These are phyloP conservation scores for Microdochium bolleyi DNA, from an alignment of 2,329 filamentous ascomycete genomes.

Conservation along the genomic window DNA sequence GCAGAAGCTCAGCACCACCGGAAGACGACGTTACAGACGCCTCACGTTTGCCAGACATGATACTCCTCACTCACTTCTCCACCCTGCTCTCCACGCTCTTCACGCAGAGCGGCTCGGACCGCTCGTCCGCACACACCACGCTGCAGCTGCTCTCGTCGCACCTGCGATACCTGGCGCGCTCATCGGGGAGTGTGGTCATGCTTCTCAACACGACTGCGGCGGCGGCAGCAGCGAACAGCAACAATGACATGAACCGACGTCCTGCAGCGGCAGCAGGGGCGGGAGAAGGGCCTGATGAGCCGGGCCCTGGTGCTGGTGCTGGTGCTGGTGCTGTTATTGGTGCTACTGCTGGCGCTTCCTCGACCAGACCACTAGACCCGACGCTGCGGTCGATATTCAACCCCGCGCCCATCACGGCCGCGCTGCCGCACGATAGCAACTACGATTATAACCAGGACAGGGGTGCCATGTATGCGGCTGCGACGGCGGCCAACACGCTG, in stretches of 20 bases:
- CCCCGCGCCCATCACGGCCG: constrained; percentile 15
- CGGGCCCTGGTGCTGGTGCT: too few relatives aligned
- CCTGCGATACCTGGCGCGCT: constrained; percentile 36
- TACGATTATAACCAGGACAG: too few relatives aligned
- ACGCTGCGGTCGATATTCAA: constrained; percentile 44
- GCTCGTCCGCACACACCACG: constrained; percentile 35
- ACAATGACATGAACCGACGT: neutral
- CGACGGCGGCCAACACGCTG: constrained; percentile 9
- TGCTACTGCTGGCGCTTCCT: neutral
- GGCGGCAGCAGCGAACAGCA: too few relatives aligned
- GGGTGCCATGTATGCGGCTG: constrained; percentile 1
- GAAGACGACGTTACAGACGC: neutral
- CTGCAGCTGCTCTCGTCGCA: constrained; percentile 39
- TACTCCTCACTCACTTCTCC: constrained; percentile 49
- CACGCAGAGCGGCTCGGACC: constrained; percentile 30
- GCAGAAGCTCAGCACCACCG: neutral
- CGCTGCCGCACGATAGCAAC: neutral
- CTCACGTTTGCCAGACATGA: constrained; percentile 34
- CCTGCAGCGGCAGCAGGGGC: neutral
- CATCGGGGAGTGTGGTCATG: constrained; percentile 38
- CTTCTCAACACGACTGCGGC: constrained; percentile 35
- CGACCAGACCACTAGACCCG: constrained; percentile 23
- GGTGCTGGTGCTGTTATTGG: constrained; percentile 3
- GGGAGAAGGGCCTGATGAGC: too few relatives aligned
- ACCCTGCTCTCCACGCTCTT: constrained; percentile 44